Evolutionary conservation across 306 rosid genomes (phyloP).

Genomic region (Hippophae gyantsensis): DNA sequence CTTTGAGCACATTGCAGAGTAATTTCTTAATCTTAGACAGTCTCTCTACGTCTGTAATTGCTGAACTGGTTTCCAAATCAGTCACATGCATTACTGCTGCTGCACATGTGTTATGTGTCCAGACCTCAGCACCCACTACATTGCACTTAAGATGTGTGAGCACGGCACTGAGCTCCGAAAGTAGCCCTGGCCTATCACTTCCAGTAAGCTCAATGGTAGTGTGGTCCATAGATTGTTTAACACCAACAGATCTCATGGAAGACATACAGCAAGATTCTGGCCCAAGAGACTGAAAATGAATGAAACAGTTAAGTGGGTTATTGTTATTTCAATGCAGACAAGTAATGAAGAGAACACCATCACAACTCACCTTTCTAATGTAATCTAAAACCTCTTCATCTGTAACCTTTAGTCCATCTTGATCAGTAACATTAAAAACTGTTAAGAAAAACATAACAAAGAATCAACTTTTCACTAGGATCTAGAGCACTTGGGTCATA

Average conservation of each 20-base stretch:
- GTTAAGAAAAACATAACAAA: slow-evolving; percentile 11
- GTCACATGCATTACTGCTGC: slow-evolving; percentile 76
- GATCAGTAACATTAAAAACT: slow-evolving; percentile 92
- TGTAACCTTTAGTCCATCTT: slow-evolving; percentile 82
- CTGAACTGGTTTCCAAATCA: slow-evolving; percentile 48
- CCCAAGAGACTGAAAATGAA: slow-evolving; percentile 63
- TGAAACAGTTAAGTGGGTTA: neutral
- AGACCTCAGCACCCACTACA: slow-evolving; percentile 72
- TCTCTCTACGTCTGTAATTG: slow-evolving; percentile 56
- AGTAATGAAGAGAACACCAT: slow-evolving; percentile 13
- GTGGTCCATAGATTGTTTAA: slow-evolving; percentile 53
- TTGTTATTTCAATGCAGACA: neutral
- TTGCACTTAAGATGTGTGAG: slow-evolving; percentile 73
- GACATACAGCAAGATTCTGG: slow-evolving; percentile 64
- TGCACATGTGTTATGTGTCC: slow-evolving; percentile 86
- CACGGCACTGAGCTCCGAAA: slow-evolving; percentile 83
- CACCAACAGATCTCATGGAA: slow-evolving; percentile 70
- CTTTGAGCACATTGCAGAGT: slow-evolving; percentile 79
- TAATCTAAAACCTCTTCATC: slow-evolving; percentile 74
- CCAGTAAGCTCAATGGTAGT: slow-evolving; percentile 81
- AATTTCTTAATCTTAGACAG: slow-evolving; percentile 54
- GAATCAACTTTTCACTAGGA: neutral
- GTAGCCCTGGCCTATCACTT: slow-evolving; percentile 79
- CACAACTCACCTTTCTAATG: slow-evolving; percentile 52
- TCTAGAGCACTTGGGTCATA: too few species aligned